Base-by-base conservation (phyloP, 257 asterid genomes). In the Penstemon newberryi region DNA sequence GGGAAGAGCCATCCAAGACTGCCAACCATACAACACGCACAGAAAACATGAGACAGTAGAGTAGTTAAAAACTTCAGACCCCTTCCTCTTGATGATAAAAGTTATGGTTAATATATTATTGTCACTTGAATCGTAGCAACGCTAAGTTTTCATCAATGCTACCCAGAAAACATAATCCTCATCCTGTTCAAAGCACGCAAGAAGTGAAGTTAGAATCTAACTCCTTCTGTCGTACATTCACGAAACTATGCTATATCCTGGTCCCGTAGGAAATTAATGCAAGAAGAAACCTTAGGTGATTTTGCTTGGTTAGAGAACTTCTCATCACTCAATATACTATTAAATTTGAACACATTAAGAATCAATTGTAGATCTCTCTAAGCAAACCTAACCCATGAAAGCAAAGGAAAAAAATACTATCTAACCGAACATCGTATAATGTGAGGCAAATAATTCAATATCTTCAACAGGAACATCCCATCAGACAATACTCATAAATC, bases 1-100 rank as follows among this genome's bases (percentile, higher is more conserved):
- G 63, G 90, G 84, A 78, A 85, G 75, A 75, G 82, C 91, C 96
- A 90, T 85, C 78, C 77, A 85, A 72, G 75, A 61, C 71, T 71
- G 67, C 77, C 68, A 73, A 81, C 86, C 69, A 70, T 60, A 54
- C 57, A 72, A 67, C 10, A 74, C 67, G n/a, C 55, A 66, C 66
- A 19, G 82, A 56, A 77, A 84, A 77, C 88, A 87, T 84, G 84
- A 84, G 81, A 81, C 65, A 38, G 62, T 37, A 63, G 70, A 70
- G 73, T 52, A 47, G 63, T 15, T 44, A 62, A 69, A 61, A 64
- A 73, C 63, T 73, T 59, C 65, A 40, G 15, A 43, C 43, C 70
- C 70, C 8, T 49, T 61, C 67, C 70, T 13, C 19, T 19, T 8
- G 40, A 75, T 45, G 49, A 55, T 46, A 61, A 53, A 67, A 62